These are phyloP conservation scores for Ogataea wickerhamii DNA, from an alignment of 805 yeast species.

Conservation along the genomic window DNA sequence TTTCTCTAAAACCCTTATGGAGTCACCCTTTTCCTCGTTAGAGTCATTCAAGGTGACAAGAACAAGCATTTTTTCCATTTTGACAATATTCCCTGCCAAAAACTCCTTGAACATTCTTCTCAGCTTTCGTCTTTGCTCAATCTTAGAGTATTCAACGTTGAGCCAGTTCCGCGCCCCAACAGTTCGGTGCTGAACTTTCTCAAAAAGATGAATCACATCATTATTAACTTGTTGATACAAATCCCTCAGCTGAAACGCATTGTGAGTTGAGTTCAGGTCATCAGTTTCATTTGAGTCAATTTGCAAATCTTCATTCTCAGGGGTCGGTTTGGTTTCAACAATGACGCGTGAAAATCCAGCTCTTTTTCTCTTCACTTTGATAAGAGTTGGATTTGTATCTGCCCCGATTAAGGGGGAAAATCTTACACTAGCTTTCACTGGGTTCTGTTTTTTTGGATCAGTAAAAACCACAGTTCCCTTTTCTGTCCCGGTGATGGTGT, in stretches of 20 bases:
- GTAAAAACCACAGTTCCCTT: neutral
- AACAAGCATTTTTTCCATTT: constrained; percentile 66
- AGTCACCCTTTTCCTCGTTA: constrained; percentile 34
- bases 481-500: constrained; percentile 1
- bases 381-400: neutral
- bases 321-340: constrained; percentile 11
- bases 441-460: neutral
- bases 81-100: constrained; percentile 58
- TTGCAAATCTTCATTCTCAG: constrained; percentile 1
- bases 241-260: constrained; percentile 11
- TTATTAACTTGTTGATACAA: constrained; percentile 16
- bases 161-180: constrained; percentile 21
- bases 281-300: neutral
- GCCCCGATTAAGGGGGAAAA: constrained; percentile 13
- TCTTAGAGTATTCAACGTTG: constrained; percentile 13
- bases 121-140: constrained; percentile 21
- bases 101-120: constrained; percentile 32
- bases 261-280: neutral
- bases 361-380: neutral
- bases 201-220: constrained; percentile 16
- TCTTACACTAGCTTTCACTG: constrained; percentile 10
- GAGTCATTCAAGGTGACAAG: constrained; percentile 39
- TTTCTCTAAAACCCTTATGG: constrained; percentile 57
- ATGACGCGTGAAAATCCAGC: neutral
- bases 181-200: constrained; percentile 23